Base-by-base conservation (phyloP, 2,329 filamentous ascomycete species). In the Trichoderma breve region DNA sequence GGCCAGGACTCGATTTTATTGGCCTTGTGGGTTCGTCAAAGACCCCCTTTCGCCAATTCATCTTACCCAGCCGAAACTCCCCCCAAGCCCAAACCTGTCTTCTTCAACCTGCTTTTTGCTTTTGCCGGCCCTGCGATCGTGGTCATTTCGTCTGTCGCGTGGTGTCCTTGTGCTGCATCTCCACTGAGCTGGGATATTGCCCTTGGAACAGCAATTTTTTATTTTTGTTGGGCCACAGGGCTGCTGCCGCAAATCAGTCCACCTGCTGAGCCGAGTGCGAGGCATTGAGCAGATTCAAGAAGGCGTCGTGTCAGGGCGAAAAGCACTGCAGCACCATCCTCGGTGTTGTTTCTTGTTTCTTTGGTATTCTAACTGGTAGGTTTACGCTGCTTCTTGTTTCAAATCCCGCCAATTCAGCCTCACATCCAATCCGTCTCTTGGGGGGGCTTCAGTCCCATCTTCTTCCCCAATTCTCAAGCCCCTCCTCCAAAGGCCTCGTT, bases 121-220 rank as follows among this genome's bases (percentile, higher is more conserved):
- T 32, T 62, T 71, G 30, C 60, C n/a, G 30, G 69, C 47, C 63
- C 55, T 71, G 69, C 69, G 24, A 71, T 71, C 61, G 69, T 60
- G 43, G 58, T 55, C 68, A 55, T 30, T 64, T 57, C 58, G 39
- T 32, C 30, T 63, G 34, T 51, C 68, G 68, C 68, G 58, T 71
- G 68, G 58, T 71, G 60, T 63, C 68, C 68, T 71, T 57, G 68
- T 71, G 58, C 68, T 43, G 68, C 24, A 70, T 70, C 68, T 70
- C 68, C 58, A 70, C 68, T 70, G 60, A 53, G 63, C 63, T 66
- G 63, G 62, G 55, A 39, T 43, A 62, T 47, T 39, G 55, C 28
- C 51, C 15, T 69, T 14, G 57, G 57, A 30, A 32, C 57, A 60
- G 30, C 28, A 11, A 14, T 34, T 24, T 21, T 21, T 34, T 11